phyloP scores from a whole-genome alignment of 1,284 basidiomycete species.

The Flammula alnicola region DNA sequence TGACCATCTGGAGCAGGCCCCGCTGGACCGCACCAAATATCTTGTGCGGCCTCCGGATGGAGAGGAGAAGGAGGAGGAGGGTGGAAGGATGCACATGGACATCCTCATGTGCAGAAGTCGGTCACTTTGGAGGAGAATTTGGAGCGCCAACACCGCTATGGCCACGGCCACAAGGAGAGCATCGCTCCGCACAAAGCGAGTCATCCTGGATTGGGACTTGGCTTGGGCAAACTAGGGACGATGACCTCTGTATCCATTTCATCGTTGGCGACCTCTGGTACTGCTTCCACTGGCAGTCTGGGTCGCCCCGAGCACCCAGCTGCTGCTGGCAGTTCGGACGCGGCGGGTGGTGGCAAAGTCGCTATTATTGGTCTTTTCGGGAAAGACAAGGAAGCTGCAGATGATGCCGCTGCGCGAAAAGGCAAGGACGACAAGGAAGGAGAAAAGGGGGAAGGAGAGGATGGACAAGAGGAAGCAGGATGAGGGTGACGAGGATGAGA shows the following conservation, averaged over 20 bases:
- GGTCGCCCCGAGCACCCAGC: slow-evolving; percentile 2
- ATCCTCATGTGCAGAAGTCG: too few relatives aligned
- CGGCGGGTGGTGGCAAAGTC: slow-evolving; percentile 12
- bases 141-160: neutral
- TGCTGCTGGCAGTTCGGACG: neutral
- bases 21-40: slow-evolving; percentile 77
- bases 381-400: slow-evolving; percentile 11
- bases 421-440: slow-evolving; percentile 16
- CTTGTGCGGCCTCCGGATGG: slow-evolving; percentile 76
- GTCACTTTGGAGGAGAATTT: too few relatives aligned
- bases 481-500: slow-evolving; percentile 19
- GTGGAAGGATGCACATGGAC: too few relatives aligned
- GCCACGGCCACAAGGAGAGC: neutral
- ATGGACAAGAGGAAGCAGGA: slow-evolving; percentile 23
- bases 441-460: slow-evolving; percentile 20
- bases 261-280: neutral
- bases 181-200: slow-evolving; percentile 15
- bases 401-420: neutral
- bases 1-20: slow-evolving; percentile 71
- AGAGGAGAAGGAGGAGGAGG: too few relatives aligned
- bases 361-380: slow-evolving; percentile 18
- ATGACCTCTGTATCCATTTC: neutral
- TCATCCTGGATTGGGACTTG: slow-evolving; percentile 8
- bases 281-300: neutral
- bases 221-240: neutral